phyloP scores from a whole-genome alignment of 257 asterid genomes.

The Rehmannia glutinosa region DNA sequence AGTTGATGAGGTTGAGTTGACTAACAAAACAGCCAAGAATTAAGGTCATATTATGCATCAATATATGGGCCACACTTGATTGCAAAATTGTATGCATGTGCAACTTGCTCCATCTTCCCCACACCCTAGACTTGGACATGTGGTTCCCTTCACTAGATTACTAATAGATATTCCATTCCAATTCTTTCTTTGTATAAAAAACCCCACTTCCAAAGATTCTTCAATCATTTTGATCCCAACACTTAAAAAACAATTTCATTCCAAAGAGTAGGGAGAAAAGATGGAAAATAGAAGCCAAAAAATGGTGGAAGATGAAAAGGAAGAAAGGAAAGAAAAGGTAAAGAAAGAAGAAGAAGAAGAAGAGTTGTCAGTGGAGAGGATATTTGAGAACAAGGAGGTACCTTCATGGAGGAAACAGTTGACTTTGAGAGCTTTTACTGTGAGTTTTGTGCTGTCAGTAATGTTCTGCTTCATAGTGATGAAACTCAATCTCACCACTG shows the following conservation, averaged over 20 bases:
- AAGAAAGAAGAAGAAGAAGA: no score
- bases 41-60: background rate
- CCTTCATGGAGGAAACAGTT: constrained; percentile 51
- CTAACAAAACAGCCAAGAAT: background rate
- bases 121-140: constrained; percentile 15
- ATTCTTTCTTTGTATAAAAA: background rate
- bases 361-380: constrained; percentile 24
- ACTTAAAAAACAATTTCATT: background rate
- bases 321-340: background rate
- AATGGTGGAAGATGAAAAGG: background rate
- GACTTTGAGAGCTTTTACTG: constrained; percentile 44
- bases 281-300: constrained; percentile 4
- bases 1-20: background rate
- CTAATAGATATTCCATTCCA: background rate
- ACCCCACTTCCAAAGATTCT: background rate
- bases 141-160: constrained; percentile 1
- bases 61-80: background rate
- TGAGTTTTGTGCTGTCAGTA: constrained; percentile 38
- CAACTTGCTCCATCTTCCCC: constrained; percentile 4
- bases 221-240: background rate
- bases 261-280: background rate
- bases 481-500: constrained; percentile 51
- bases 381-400: constrained; percentile 35
- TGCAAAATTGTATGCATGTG: background rate
- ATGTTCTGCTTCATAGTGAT: constrained; percentile 43